phyloP scores from a whole-genome alignment of 148 eudicot genomes.

The Arbutus unedo region DNA sequence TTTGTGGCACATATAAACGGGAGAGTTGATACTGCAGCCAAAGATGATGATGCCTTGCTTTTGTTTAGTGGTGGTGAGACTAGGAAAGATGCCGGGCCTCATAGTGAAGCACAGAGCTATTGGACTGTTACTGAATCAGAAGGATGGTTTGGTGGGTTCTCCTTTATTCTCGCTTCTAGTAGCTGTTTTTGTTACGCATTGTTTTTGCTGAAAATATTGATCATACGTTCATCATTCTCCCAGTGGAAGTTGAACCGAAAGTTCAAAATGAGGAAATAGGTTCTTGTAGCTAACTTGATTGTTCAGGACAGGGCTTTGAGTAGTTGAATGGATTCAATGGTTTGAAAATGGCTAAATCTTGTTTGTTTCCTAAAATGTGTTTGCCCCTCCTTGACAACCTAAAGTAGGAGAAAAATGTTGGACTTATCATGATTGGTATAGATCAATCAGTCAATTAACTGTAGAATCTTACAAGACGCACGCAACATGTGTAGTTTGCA shows the following conservation, averaged over 20 bases:
- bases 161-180: constrained; percentile 6
- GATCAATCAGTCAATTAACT: background rate
- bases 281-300: constrained; percentile 5
- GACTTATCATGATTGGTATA: background rate
- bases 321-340: background rate
- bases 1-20: constrained; percentile 73
- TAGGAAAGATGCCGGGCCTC: constrained; percentile 91
- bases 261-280: background rate
- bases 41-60: constrained; percentile 68
- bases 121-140: constrained; percentile 93
- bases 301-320: background rate
- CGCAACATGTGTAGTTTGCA: background rate
- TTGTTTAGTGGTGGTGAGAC: constrained; percentile 99
- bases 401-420: background rate
- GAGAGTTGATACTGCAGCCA: constrained; percentile 66
- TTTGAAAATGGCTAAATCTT: background rate
- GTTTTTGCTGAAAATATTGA: background rate
- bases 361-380: background rate
- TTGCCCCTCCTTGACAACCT: background rate
- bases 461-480: background rate
- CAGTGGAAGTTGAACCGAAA: background rate
- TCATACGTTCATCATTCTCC: background rate
- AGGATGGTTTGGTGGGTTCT: constrained; percentile 88
- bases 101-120: constrained; percentile 98
- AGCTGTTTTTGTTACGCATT: background rate